Base-by-base conservation (phyloP, 768 basidiomycete genomes). In the Thelephora ganbajun region DNA sequence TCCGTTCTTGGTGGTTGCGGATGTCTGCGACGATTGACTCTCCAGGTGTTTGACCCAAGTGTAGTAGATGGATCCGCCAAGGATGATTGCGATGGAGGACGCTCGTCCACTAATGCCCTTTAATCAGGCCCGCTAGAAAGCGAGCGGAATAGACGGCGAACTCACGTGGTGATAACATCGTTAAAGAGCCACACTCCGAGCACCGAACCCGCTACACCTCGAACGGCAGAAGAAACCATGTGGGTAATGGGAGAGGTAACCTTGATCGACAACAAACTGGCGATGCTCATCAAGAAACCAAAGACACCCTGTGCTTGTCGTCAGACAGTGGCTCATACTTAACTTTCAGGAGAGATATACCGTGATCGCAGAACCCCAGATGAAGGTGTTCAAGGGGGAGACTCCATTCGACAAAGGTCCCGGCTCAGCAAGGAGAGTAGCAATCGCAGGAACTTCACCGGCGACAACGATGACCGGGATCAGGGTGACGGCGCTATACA, bases 171-270 rank as follows among this genome's bases (percentile, higher is more conserved):
- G 54, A 97, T 77, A 50, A 87, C 59, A 44, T 98, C 93, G 22
- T 68, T 60, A 66, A 96, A 96, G 16, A 89, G 53, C 77, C 74
- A 84, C 61, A 84, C 71, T 19, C 80, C 88, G 12, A 96, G 69
- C 41, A 93, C 60, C 4, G 90, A 88, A n/a, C 83, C 88, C 1
- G 90, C 80, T 22, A 97, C 93, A 14, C 94, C 92, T 47, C 93
- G 84, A 3, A 94, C 89, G 16, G 94, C 93, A 11, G 91, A 91
- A 3, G 90, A 93, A 22, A 96, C 69, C 93, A 97, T 98, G 63
- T 98, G 93, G 2, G 93, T 93, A 61, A 97, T 91, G 12, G 93
- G 93, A 1, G 91, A 94, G 6, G 93, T 98, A 51, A 97, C 86
- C 63, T 98, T 93, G 71, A 98, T 96, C 20, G 88, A 92, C 26